These are phyloP conservation scores for Arachis hypogaea DNA, from an alignment of 306 rosid genomes.

Conservation along the genomic window DNA sequence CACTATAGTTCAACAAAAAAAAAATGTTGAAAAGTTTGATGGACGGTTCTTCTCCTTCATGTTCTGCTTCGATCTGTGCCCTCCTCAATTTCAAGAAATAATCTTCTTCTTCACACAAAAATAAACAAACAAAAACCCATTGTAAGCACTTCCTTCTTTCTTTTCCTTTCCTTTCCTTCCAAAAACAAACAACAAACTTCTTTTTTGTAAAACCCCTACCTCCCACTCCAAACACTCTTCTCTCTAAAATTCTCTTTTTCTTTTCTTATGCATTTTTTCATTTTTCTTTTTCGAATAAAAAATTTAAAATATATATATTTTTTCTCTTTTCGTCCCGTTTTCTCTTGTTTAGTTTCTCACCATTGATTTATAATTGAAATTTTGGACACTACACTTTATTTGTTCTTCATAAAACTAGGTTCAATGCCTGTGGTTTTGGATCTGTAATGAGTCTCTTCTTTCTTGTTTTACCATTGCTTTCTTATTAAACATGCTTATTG, in stretches of 20 bases:
- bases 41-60: slow-evolving; percentile 44
- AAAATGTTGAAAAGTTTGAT: slow-evolving; percentile 48
- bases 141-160: slow-evolving; percentile 46
- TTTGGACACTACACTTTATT: slow-evolving; percentile 17
- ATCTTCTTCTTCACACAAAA: slow-evolving; percentile 40
- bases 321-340: not conserved
- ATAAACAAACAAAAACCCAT: slow-evolving; percentile 31
- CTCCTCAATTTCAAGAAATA: slow-evolving; percentile 48
- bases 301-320: no score
- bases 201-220: not conserved
- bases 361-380: slow-evolving; percentile 40
- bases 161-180: not conserved
- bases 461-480: slow-evolving; percentile 46
- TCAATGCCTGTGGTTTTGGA: slow-evolving; percentile 80
- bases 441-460: slow-evolving; percentile 76
- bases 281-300: no score
- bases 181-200: not conserved
- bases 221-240: not conserved
- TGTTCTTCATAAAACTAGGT: slow-evolving; percentile 52
- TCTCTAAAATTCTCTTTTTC: not conserved
- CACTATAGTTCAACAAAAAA: not conserved
- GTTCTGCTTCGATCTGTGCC: slow-evolving; percentile 59
- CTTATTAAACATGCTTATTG: slow-evolving; percentile 42
- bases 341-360: not conserved
- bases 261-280: slow-evolving; percentile 36